phyloP scores from a whole-genome alignment of 805 yeast species.

The Yamadazyma laniorum region DNA sequence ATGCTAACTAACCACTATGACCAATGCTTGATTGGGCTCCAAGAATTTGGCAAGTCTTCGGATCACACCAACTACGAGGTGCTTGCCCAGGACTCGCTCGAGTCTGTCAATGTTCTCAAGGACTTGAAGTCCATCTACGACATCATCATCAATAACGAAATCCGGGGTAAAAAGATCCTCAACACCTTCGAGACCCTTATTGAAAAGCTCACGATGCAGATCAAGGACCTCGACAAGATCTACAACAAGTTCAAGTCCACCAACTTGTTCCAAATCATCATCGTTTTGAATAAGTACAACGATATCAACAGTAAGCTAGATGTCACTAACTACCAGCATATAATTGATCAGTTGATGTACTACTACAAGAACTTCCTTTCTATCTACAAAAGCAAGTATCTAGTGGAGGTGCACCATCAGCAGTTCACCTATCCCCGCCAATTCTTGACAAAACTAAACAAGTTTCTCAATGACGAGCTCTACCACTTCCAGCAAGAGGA shows the following conservation, averaged over 20 bases:
- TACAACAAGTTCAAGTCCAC: conserved; percentile 23
- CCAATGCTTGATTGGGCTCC: conserved; percentile 58
- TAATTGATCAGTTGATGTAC: conserved; percentile 27
- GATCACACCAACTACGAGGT: conserved; percentile 23
- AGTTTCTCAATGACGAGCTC: conserved; percentile 35
- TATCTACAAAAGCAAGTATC: conserved; percentile 34
- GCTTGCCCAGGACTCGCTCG: conserved; percentile 51
- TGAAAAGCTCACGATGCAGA: conserved; percentile 16
- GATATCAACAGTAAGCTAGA: conserved; percentile 16
- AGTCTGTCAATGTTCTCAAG: conserved; percentile 54
- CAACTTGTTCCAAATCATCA: conserved; percentile 24
- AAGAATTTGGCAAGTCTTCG: conserved; percentile 26
- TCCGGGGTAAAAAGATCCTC: conserved; percentile 25
- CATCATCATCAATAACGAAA: conserved; percentile 34
- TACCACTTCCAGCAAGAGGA: conserved; percentile 33
- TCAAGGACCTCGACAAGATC: conserved; percentile 10
- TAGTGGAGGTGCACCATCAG: conserved; percentile 39
- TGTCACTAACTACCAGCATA: conserved; percentile 22
- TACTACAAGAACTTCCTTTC: conserved; percentile 37
- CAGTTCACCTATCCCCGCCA: conserved; percentile 37
- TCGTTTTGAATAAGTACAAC: conserved; percentile 20
- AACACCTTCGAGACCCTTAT: conserved; percentile 15
- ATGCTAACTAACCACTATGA: conserved; percentile 82
- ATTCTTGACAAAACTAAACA: conserved; percentile 29
- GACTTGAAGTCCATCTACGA: conserved; percentile 42